Evolutionary conservation across 2,329 filamentous ascomycete genomes (phyloP), one percentile per base, ranked within the genome.

Genomic region (Aspergillus puulaauensis): DNA sequence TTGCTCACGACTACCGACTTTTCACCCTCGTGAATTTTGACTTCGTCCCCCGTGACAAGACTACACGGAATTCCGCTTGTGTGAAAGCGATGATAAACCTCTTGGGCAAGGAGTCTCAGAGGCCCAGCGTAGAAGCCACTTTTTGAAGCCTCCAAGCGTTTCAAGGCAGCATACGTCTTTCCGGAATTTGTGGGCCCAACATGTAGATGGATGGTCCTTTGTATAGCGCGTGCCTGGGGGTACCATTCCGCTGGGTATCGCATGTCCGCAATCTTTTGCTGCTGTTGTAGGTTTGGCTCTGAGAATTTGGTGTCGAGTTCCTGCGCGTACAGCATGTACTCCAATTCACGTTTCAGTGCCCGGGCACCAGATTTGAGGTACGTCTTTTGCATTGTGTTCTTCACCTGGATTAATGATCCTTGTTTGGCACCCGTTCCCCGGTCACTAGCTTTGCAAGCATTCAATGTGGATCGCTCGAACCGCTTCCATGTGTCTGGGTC

Each of bases 131-230:
- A 99, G 50, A 96, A 87, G 40, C 95, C 95, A 8, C 81, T 83
- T 31, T 87, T 82, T 2, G 89, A 88, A 50, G 85, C 80, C 71
- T 97, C 91, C 11, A 99, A 82, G 12, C 89, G 86, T 75, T 96
- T 88, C 62, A 99, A 78, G 0, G 95, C 96, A 70, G 92, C 89
- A 71, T 98, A 99, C 0, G 96, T 99, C 80, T 99, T 99, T 57
- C 95, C 95, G 0, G 95, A 98, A 74, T 99, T 99, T 2, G 95
- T 99, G 1, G 95, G 95, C 0, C 95, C 95, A 50, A 99, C 92
- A 68, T 99, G 95, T 19, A 99, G 80, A 77, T 98, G 91, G 41
- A 99, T 83, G 0, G 86, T 93, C 45, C 95, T 83, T 68, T 93
- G 90, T 66, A 95, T 80, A 46, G 85, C 82, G 58, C 96, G 84